These are phyloP conservation scores for Psilocybe tampanensis DNA, from an alignment of 768 basidiomycete species.

Conservation along the genomic window DNA sequence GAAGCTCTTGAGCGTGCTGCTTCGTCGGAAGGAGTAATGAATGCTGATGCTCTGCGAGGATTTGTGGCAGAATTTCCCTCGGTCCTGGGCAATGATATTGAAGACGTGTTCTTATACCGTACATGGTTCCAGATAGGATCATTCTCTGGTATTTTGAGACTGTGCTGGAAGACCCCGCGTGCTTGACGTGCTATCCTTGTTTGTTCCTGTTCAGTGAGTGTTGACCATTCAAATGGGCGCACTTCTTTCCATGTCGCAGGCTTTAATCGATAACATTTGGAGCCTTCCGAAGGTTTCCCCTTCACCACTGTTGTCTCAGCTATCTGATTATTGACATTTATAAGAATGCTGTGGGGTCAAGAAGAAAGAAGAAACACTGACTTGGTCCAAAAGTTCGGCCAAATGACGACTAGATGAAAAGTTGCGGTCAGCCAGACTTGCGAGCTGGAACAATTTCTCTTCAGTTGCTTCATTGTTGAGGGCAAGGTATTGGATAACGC, in stretches of 20 bases:
- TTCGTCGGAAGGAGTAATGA: constrained; percentile 2
- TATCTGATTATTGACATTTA: constrained; percentile 37
- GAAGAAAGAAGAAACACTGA: constrained; percentile 24
- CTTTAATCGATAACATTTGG: constrained; percentile 56
- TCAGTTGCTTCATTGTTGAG: constrained; percentile 45
- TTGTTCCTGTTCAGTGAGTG: constrained; percentile 49
- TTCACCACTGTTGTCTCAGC: constrained; percentile 44
- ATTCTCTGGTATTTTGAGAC: constrained; percentile 56
- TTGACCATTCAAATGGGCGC: constrained; percentile 65
- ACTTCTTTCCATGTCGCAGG: constrained; percentile 65
- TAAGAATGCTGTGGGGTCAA: not conserved
- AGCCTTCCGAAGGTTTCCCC: constrained; percentile 38
- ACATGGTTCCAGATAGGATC: constrained; percentile 69
- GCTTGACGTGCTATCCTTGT: constrained; percentile 53
- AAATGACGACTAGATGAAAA: constrained; percentile 42
- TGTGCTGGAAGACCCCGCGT: constrained; percentile 42
- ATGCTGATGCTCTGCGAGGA: constrained; percentile 4
- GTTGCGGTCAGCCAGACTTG: constrained; percentile 45
- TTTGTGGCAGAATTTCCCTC: constrained; percentile 7
- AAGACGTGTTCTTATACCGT: constrained; percentile 24
- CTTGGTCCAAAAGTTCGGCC: constrained; percentile 51
- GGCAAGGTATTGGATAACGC: constrained; percentile 58
- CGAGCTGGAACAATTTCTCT: constrained; percentile 47
- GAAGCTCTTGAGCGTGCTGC: constrained; percentile 11
- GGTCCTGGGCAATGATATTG: constrained; percentile 11